Conservation (phyloP, 2,329 filamentous ascomycete genomes). For the Fonsecaea nubica region DNA sequence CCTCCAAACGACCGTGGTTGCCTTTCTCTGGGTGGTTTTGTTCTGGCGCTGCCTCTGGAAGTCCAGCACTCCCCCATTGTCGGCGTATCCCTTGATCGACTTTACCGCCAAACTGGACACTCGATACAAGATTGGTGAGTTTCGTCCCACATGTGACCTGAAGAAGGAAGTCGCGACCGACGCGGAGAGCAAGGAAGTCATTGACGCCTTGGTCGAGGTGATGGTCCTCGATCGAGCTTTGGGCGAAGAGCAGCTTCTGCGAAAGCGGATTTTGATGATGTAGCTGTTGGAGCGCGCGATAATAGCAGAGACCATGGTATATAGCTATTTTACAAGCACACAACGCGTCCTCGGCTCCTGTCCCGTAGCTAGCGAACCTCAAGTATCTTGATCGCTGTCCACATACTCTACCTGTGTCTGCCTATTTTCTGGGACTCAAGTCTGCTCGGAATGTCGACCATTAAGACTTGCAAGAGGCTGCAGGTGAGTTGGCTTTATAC, state of each 20-base stretch:
- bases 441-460: constrained; percentile 13
- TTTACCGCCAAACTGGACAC: constrained; percentile 7
- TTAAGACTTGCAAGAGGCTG: constrained; percentile 15
- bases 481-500: constrained; percentile 3
- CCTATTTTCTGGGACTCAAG: constrained; percentile 9
- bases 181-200: too few relatives aligned
- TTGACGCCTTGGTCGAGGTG: too few relatives aligned
- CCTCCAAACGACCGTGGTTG: neutral
- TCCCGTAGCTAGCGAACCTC: constrained; percentile 12
- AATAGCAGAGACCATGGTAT: too few relatives aligned
- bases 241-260: too few relatives aligned
- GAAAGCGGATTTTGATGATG: too few relatives aligned
- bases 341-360: constrained; percentile 12
- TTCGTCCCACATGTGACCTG: too few relatives aligned
- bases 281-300: too few relatives aligned
- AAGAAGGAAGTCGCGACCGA: too few relatives aligned
- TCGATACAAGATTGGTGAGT: too few relatives aligned
- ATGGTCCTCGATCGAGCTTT: too few relatives aligned
- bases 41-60: constrained; percentile 1
- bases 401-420: constrained; percentile 8
- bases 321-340: too few relatives aligned
- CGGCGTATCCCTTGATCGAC: constrained; percentile 5
- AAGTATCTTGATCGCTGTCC: constrained; percentile 8
- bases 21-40: constrained; percentile 1
- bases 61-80: neutral